Base-by-base conservation (phyloP, 306 rosid genomes). In the Casuarina glauca region DNA sequence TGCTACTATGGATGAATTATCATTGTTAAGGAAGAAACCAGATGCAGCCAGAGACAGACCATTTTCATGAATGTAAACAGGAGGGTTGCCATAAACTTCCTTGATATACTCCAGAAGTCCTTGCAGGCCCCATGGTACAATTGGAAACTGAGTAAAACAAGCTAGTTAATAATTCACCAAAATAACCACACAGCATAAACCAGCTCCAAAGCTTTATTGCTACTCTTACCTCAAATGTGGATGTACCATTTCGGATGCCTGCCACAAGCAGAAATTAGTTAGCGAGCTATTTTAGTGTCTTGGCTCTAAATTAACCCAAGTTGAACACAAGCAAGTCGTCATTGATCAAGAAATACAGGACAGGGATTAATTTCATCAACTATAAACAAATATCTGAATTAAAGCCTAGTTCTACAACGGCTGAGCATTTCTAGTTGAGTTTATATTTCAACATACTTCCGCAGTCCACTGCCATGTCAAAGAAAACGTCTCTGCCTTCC, bases 1-100 rank as follows among this genome's bases (percentile, higher is more conserved):
- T 26, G 32, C 32, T 26, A 26, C 32, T 26, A 26, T 26, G 32
- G 32, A 26, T 26, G 32, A 26, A 26, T 26, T 26, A 26, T 26
- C 32, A 26, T 26, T 26, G 32, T 26, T 26, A 26, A 26, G 32
- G 32, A 26, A 26, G 32, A 26, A 26, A 0, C 32, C 32, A 26
- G 32, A 26, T 26, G 32, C 32, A 26, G 32, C 32, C n/a, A 44
- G 72, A 50, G 38, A 50, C 26, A 19, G 26, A 90, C 88, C 91
- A 81, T 78, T 90, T 84, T 90, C 91, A 6, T 88, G 86, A 71
- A 90, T 86, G 82, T 85, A 88, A 63, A 78, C 44, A 19, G 83
- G 84, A 79, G 88, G 50, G 53, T 86, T 77, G 15, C 86, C 88
- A 67, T 79, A 86, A 67, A 16, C 17, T 4, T 84, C 80, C 84